Percentiles rank a stretch among this genome's conserved stretches.
Conservation (phyloP, 1,139 yeast species). For the Candida glucosophila region DNA sequence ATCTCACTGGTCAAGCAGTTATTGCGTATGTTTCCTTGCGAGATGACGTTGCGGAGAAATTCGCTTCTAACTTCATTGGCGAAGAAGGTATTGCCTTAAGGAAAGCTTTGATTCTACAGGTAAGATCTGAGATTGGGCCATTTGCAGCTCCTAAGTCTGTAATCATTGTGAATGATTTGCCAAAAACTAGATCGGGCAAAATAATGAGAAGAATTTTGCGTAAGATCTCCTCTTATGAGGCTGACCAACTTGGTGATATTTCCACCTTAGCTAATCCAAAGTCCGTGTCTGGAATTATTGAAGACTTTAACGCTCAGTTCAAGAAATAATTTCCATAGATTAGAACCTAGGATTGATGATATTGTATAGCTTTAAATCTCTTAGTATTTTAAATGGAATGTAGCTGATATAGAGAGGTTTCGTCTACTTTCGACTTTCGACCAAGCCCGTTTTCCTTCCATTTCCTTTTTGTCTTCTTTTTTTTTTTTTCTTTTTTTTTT, state of each 20-base stretch:
- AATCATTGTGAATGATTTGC: constrained; percentile 80
- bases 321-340: too few relatives aligned
- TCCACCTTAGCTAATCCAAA: constrained; percentile 86
- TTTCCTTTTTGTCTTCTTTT: neutral
- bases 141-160: constrained; percentile 96
- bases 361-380: too few relatives aligned
- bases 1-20: constrained; percentile 95
- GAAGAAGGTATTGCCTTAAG: constrained; percentile 53
- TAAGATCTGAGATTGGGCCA: constrained; percentile 93
- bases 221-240: constrained; percentile 83
- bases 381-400: too few relatives aligned
- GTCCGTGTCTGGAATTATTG: constrained; percentile 70
- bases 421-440: too few relatives aligned
- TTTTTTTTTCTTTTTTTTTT: neutral
- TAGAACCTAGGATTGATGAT: too few relatives aligned
- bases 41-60: constrained; percentile 35
- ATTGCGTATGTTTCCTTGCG: constrained; percentile 88
- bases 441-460: neutral
- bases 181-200: constrained; percentile 97
- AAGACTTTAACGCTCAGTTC: constrained; percentile 38
- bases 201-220: constrained; percentile 97
- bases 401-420: constrained; percentile 1
- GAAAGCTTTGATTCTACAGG: constrained; percentile 78
- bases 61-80: constrained; percentile 37
- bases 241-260: constrained; percentile 88